A percentile compares a stretch with the other conserved stretches of the same genome.
Evolutionary conservation across 345 rosid genomes (phyloP).

Genomic region (Atalantia buxifolia): DNA sequence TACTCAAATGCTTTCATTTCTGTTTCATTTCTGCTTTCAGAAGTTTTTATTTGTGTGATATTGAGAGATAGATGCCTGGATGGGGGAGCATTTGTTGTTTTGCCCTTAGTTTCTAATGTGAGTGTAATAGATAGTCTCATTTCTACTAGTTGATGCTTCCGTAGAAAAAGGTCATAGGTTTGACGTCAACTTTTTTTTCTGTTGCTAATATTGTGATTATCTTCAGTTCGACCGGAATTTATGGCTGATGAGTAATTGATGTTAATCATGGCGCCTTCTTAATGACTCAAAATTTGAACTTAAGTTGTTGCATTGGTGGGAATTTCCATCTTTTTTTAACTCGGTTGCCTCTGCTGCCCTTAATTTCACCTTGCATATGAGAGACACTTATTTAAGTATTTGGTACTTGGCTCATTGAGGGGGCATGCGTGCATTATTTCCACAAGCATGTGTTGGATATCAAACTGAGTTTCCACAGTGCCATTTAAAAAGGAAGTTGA

Average conservation of each 20-base stretch:
- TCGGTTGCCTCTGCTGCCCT: not conserved
- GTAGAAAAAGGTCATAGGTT: not conserved
- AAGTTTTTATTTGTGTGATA: not conserved
- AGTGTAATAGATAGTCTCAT: not conserved
- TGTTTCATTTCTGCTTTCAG: not conserved
- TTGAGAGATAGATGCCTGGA: slow-evolving; percentile 3
- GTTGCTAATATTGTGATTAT: not conserved
- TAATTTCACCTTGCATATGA: not conserved
- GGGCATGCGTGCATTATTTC: not conserved
- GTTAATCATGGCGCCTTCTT: not conserved
- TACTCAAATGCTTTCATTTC: no score
- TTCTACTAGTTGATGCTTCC: not conserved
- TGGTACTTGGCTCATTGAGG: not conserved
- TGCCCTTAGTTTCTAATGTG: not conserved
- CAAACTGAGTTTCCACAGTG: not conserved
- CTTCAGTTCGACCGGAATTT: not conserved
- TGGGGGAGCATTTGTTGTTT: not conserved
- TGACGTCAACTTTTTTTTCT: not conserved
- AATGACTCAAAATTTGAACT: not conserved
- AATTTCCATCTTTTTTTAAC: not conserved
- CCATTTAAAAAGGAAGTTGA: not conserved
- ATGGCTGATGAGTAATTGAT: not conserved
- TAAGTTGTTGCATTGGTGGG: not conserved
- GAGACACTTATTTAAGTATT: not conserved
- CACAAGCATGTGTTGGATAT: not conserved